A percentile compares a stretch with the other conserved stretches of the same genome.
Conservation (phyloP, 176 grass and related monocot species). For the Oryza meridionalis region DNA sequence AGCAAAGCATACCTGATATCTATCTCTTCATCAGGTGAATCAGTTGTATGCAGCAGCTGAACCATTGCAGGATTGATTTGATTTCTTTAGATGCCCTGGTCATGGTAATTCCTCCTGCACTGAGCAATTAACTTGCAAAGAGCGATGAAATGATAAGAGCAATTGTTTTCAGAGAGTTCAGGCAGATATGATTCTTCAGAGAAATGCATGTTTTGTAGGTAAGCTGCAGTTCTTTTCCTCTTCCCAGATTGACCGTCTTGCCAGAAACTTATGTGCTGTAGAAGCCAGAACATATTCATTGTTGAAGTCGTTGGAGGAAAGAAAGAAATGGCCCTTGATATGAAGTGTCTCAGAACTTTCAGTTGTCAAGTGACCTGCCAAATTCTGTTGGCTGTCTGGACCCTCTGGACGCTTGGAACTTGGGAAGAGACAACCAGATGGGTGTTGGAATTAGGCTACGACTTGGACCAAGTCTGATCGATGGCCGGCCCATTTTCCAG, state of each 20-base stretch:
- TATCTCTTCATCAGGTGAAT: background rate
- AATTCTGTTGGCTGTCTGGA: too few species aligned
- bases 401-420: too few species aligned
- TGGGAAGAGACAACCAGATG: too few species aligned
- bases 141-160: background rate
- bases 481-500: too few species aligned
- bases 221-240: background rate
- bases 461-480: too few species aligned
- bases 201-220: background rate
- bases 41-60: background rate
- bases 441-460: too few species aligned
- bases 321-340: background rate
- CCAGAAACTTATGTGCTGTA: background rate
- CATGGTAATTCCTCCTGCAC: background rate
- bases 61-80: slow-evolving; percentile 6
- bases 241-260: background rate
- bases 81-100: background rate
- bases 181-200: background rate
- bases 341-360: too few species aligned
- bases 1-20: too few species aligned
- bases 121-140: background rate
- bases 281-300: background rate
- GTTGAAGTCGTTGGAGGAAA: background rate
- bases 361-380: too few species aligned
- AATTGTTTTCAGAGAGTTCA: background rate